A percentile compares a stretch with the other conserved stretches of the same genome.
These are phyloP conservation scores for Termitomyces sp. DNA, from an alignment of 768 basidiomycete species.

Conservation along the genomic window DNA sequence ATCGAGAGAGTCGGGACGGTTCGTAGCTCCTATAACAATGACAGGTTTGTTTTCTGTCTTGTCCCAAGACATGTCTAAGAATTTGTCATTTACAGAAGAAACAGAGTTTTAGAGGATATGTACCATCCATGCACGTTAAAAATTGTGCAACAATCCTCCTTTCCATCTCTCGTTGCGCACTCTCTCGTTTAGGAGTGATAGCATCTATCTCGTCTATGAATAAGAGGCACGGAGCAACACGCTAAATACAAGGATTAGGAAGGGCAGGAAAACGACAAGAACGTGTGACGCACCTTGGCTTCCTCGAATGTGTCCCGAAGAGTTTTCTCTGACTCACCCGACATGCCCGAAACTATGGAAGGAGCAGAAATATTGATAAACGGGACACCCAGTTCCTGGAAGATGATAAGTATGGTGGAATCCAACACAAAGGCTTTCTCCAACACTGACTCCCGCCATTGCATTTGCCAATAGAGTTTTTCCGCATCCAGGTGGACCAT, in stretches of 20 bases:
- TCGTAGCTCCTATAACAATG: constrained; percentile 94
- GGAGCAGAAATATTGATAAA: constrained; percentile 96
- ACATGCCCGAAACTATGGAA: constrained; percentile 96
- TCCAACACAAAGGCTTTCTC: background rate
- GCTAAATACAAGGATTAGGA: constrained; percentile 32
- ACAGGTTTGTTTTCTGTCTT: constrained; percentile 91
- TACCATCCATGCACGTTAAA: constrained; percentile 98
- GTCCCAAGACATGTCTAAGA: constrained; percentile 87
- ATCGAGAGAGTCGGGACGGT: constrained; percentile 92
- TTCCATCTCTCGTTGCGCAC: constrained; percentile 98
- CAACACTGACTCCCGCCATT: constrained; percentile 77
- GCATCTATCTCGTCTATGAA: constrained; percentile 99
- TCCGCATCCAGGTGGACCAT: constrained; percentile 96
- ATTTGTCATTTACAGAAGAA: background rate
- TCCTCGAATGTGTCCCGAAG: constrained; percentile 95
- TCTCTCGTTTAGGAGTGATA: constrained; percentile 96
- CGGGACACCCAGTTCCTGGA: constrained; percentile 83
- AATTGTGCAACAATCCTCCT: constrained; percentile 96
- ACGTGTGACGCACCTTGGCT: constrained; percentile 61
- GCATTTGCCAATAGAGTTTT: constrained; percentile 94
- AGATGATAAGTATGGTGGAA: background rate
- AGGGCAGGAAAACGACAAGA: background rate
- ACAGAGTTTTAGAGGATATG: constrained; percentile 14
- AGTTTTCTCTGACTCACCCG: constrained; percentile 96
- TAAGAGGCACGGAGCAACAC: constrained; percentile 85